These are phyloP conservation scores for Rhododendron griersonianum DNA, from an alignment of 148 eudicot species.

Conservation along the genomic window DNA sequence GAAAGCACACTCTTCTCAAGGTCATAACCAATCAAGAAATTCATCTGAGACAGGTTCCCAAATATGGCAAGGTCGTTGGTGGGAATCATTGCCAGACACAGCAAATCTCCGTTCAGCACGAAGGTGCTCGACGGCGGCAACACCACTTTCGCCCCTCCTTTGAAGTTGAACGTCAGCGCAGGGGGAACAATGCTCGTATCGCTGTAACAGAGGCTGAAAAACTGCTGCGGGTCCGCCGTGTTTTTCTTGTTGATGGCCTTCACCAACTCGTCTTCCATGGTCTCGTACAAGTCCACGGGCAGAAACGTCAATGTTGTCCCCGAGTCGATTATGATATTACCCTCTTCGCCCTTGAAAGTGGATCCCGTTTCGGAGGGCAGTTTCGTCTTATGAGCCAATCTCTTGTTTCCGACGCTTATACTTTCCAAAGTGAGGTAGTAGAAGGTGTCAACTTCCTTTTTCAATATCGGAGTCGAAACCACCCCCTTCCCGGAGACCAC, in stretches of 20 bases:
- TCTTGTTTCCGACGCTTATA: conserved; percentile 20
- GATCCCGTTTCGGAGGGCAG: not conserved
- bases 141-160: conserved; percentile 38
- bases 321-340: conserved; percentile 72
- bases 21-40: conserved; percentile 56
- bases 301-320: conserved; percentile 66
- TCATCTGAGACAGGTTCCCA: conserved; percentile 54
- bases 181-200: conserved; percentile 20
- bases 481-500: conserved; percentile 31
- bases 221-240: conserved; percentile 3
- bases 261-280: conserved; percentile 13
- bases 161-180: conserved; percentile 27
- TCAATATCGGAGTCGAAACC: conserved; percentile 41
- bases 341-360: not conserved
- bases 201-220: conserved; percentile 31
- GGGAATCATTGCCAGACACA: conserved; percentile 44
- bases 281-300: conserved; percentile 15
- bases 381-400: not conserved
- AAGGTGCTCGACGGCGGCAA: conserved; percentile 30
- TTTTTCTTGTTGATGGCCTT: conserved; percentile 4
- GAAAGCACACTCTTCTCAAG: conserved; percentile 32
- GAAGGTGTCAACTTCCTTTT: conserved; percentile 13
- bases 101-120: conserved; percentile 15
- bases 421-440: conserved; percentile 49
- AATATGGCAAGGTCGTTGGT: conserved; percentile 22